Evolutionary conservation across 441 rosid species (phyloP).

Genomic region (Populus hybrid): DNA sequence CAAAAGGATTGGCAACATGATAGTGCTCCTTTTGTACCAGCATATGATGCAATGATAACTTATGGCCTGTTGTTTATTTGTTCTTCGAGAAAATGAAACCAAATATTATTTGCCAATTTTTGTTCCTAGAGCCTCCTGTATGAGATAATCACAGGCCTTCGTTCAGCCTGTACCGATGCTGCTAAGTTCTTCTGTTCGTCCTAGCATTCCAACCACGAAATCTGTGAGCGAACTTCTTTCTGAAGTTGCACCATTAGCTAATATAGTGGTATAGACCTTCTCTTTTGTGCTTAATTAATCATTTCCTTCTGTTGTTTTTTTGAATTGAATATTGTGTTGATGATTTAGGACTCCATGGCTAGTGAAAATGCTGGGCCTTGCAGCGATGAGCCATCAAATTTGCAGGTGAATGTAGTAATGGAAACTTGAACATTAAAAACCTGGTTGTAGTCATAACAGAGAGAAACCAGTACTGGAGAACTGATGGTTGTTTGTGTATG

Average conservation of each 20-base stretch:
- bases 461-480: neutral
- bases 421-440: slow-evolving; percentile 11
- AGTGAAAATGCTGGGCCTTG: slow-evolving; percentile 35
- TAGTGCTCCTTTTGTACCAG: neutral
- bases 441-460: neutral
- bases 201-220: slow-evolving; percentile 50
- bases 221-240: slow-evolving; percentile 65
- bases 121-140: slow-evolving; percentile 61
- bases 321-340: neutral
- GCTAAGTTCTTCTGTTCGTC: slow-evolving; percentile 83
- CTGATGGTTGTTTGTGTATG: neutral
- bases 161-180: slow-evolving; percentile 54
- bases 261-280: slow-evolving; percentile 35
- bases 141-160: slow-evolving; percentile 78
- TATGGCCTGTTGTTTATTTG: neutral
- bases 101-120: slow-evolving; percentile 9
- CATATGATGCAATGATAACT: neutral
- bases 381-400: slow-evolving; percentile 39
- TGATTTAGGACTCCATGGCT: slow-evolving; percentile 46
- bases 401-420: slow-evolving; percentile 42
- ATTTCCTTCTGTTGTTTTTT: slow-evolving; percentile 4
- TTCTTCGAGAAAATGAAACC: slow-evolving; percentile 2
- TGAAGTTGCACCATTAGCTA: slow-evolving; percentile 47
- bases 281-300: neutral
- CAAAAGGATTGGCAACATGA: neutral